Evolutionary conservation across 2,329 filamentous ascomycete species (phyloP).

Genomic region (Acephala macrosclerotiorum): DNA sequence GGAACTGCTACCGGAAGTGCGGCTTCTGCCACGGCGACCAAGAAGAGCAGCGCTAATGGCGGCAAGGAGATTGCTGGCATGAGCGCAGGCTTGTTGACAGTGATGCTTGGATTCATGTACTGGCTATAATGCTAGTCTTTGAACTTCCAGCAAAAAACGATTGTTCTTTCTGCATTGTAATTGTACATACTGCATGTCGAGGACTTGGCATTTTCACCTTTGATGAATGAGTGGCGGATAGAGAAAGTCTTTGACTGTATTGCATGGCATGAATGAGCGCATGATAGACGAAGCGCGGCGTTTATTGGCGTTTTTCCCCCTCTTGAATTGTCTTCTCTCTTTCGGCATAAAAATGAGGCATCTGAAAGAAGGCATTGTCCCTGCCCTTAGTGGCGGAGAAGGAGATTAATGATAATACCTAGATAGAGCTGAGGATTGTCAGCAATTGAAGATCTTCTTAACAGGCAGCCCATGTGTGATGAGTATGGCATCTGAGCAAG

Average conservation of each 20-base stretch:
- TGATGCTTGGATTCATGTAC: constrained; percentile 61
- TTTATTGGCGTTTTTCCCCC: constrained; percentile 4
- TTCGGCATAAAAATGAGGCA: not conserved
- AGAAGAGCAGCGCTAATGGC: constrained; percentile 52
- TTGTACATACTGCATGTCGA: constrained; percentile 23
- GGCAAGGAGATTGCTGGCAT: constrained; percentile 58
- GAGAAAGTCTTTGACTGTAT: not conserved
- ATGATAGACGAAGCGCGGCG: constrained; percentile 26
- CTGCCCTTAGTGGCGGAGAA: not conserved
- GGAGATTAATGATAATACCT: constrained; percentile 11
- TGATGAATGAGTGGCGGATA: not conserved
- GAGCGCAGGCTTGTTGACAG: constrained; percentile 54
- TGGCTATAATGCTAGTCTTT: constrained; percentile 50
- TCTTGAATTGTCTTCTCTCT: not conserved
- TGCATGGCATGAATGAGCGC: constrained; percentile 13
- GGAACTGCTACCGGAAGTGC: constrained; percentile 31
- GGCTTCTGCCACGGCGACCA: constrained; percentile 44
- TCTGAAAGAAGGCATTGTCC: constrained; percentile 7
- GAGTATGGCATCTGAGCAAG: not conserved
- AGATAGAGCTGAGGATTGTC: not conserved
- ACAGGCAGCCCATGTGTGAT: not conserved
- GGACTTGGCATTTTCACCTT: constrained; percentile 1
- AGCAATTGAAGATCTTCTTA: not conserved
- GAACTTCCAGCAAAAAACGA: constrained; percentile 1
- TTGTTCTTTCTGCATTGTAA: constrained; percentile 17